Evolutionary conservation across 352 stramenopile genomes (phyloP), one percentile per base, ranked within the genome.

Genomic region (Phytopythium cucurbitacearum): DNA sequence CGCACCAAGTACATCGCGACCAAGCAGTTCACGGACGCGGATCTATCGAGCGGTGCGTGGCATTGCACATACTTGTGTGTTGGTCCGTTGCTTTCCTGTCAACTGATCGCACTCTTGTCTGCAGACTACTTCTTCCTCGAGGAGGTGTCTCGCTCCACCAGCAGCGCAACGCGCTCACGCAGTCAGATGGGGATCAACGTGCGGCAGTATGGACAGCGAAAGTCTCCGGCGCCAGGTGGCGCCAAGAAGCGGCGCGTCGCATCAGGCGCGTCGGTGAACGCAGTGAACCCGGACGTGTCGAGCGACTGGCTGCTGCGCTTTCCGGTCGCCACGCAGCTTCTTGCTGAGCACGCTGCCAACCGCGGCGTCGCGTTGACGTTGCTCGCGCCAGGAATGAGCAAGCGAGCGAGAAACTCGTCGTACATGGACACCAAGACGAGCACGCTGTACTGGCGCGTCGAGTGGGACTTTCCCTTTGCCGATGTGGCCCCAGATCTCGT

Each of bases 321-420:
- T 36, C 81, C 85, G 1, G 72, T 85, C 39, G 63, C 73, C 21
- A 74, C 81, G 28, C 85, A 94, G 52, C 34, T 85, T 4, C 68
- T 94, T 51, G 80, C 83, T 13, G 60, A 89, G 49, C 76, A 90
- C 37, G 74, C 85, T 6, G 65, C 65, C 3, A 88, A 91, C 48
- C 73, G 80, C 33, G 81, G 82, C 5, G 75, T 92, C 9, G 64
- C 63, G 6, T 56, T 94, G 40, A 91, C 79, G 21, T 48, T 94
- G 9, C 65, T 92, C 7, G 81, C 85, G 13, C 78, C 81, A 0
- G 85, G 85, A 5, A 94, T 94, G 85, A 91, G 72, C 58, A 92
- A 92, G 41, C 81, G 77, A 40, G 49, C 65, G 13, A 66, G 75
- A 35, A 94, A 92, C 55, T 87, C 81, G 16, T 92, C 81, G 15